These are phyloP conservation scores for Clonostachys byssicola DNA, from an alignment of 2,329 filamentous ascomycete species.

Conservation along the genomic window DNA sequence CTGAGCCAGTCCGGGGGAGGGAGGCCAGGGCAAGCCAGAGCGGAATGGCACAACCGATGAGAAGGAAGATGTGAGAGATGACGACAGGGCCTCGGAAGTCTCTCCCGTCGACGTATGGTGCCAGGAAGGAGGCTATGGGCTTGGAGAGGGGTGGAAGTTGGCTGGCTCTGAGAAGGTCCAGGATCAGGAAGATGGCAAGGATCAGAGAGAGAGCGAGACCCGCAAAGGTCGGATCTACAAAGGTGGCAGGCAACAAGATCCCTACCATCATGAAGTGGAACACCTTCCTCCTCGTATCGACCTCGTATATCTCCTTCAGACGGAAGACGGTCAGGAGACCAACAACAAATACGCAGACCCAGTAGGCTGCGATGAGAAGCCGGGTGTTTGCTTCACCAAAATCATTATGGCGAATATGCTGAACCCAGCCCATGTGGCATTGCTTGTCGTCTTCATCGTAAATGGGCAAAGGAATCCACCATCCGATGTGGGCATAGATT, in stretches of 20 bases:
- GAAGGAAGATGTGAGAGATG: constrained; percentile 90
- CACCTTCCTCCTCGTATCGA: constrained; percentile 93
- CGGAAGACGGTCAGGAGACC: constrained; percentile 74
- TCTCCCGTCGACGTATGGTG: constrained; percentile 90
- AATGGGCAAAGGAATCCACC: constrained; percentile 66
- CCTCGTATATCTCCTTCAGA: constrained; percentile 75
- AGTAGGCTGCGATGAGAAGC: constrained; percentile 74
- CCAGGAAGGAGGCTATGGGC: constrained; percentile 80
- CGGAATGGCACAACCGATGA: constrained; percentile 92
- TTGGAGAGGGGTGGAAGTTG: constrained; percentile 87
- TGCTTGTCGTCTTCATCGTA: constrained; percentile 17
- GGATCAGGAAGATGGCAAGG: constrained; percentile 78
- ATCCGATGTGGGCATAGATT: constrained; percentile 61
- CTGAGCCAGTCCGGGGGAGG: constrained; percentile 50
- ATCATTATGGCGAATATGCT: constrained; percentile 57
- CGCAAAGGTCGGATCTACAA: constrained; percentile 79
- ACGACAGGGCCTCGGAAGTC: constrained; percentile 93
- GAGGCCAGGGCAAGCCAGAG: constrained; percentile 84
- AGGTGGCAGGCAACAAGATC: constrained; percentile 87
- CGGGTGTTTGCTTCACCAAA: constrained; percentile 78
- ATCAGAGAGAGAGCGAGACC: constrained; percentile 76
- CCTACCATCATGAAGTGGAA: constrained; percentile 98
- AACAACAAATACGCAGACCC: constrained; percentile 59
- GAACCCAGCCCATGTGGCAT: constrained; percentile 52
- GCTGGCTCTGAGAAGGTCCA: constrained; percentile 85